Conservation (phyloP, 108 stramenopile genomes). For the Pseudonitzschia multiseries region DNA sequence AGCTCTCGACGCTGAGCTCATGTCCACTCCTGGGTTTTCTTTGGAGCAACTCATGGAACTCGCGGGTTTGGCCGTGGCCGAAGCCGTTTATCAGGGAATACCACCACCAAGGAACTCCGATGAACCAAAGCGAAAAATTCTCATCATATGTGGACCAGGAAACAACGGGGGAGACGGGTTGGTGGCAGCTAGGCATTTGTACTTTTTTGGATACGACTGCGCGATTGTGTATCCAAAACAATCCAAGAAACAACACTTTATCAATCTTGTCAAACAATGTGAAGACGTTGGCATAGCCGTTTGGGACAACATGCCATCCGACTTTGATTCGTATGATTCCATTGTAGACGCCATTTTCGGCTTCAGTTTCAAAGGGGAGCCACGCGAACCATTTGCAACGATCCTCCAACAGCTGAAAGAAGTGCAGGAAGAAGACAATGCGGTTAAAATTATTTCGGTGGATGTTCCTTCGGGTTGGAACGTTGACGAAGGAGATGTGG, state of each 20-base stretch:
- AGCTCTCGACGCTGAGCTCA: conserved; percentile 91
- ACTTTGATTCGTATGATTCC: conserved; percentile 18
- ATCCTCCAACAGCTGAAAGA: conserved; percentile 66
- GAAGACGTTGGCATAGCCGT: conserved; percentile 81
- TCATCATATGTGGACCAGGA: conserved; percentile 90
- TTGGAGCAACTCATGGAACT: conserved; percentile 99
- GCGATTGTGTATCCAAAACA: conserved; percentile 90
- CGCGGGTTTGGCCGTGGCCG: conserved; percentile 93
- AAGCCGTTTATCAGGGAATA: conserved; percentile 72
- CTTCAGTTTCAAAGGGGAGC: conserved; percentile 87
- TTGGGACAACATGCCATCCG: conserved; percentile 52
- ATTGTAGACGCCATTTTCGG: conserved; percentile 98
- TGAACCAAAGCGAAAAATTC: conserved; percentile 30
- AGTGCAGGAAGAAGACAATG: conserved; percentile 16
- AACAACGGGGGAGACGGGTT: conserved; percentile 99
- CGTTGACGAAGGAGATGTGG: conserved; percentile 69
- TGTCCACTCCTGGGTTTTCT: conserved; percentile 91
- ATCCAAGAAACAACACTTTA: conserved; percentile 35
- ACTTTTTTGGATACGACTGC: conserved; percentile 86
- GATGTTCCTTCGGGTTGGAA: conserved; percentile 98
- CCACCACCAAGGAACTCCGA: conserved; percentile 15
- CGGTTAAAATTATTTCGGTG: conserved; percentile 70
- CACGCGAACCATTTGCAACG: conserved; percentile 88
- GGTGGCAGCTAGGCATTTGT: conserved; percentile 95
- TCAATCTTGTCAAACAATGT: conserved; percentile 89